Evolutionary conservation across 352 stramenopile genomes (phyloP).

Genomic region (Phytophthora ohioensis): DNA sequence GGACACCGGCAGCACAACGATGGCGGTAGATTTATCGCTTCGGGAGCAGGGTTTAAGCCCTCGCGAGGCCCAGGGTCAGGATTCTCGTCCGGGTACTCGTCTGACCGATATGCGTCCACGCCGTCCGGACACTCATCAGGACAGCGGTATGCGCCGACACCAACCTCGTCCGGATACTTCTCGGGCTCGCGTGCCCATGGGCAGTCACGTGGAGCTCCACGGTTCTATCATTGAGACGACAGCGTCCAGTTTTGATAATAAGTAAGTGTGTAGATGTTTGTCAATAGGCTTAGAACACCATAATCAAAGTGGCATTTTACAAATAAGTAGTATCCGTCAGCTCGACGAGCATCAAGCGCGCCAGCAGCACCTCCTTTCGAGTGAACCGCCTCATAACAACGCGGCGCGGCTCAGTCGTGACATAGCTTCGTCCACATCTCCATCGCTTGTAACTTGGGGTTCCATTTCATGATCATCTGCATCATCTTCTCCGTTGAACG

Average conservation of each 20-base stretch:
- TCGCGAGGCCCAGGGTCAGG: constrained; percentile 23
- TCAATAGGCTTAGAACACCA: constrained; percentile 34
- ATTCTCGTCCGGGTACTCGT: constrained; percentile 26
- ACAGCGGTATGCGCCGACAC: constrained; percentile 25
- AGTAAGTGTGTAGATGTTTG: constrained; percentile 30
- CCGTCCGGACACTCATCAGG: constrained; percentile 21
- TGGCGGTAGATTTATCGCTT: constrained; percentile 35
- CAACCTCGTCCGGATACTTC: constrained; percentile 32
- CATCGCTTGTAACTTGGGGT: constrained; percentile 16
- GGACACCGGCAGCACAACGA: constrained; percentile 30
- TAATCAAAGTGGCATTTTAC: constrained; percentile 30
- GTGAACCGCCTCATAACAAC: constrained; percentile 26
- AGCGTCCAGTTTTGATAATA: constrained; percentile 28
- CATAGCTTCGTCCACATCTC: constrained; percentile 20
- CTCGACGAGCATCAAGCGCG: background rate
- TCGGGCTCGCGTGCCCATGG: constrained; percentile 24
- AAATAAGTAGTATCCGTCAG: constrained; percentile 34
- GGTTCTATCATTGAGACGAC: constrained; percentile 28
- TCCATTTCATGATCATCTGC: constrained; percentile 28
- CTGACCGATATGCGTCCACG: constrained; percentile 22
- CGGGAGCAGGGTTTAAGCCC: constrained; percentile 25
- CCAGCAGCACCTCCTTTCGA: constrained; percentile 6
- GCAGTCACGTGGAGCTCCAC: constrained; percentile 28
- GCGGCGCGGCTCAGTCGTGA: constrained; percentile 27
- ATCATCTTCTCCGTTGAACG: constrained; percentile 28